Evolutionary conservation across 2,329 filamentous ascomycete genomes (phyloP), one percentile per base, ranked within the genome.

Genomic region (Elsinoe perseae): DNA sequence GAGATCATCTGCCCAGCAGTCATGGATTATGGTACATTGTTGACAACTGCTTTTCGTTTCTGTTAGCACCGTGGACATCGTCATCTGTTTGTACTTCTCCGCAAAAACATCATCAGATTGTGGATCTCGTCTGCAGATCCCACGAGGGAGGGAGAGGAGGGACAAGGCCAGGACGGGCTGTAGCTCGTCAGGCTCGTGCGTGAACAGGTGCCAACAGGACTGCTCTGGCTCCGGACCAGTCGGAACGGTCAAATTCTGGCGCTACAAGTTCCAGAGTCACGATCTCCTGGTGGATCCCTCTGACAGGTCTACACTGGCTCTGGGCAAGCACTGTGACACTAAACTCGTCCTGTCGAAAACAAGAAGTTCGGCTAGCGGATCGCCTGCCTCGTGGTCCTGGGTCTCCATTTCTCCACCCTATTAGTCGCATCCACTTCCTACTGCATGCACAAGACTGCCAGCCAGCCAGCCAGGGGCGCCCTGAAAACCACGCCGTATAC

Each of bases 301-400:
- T 36, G 32, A 36, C 5, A 36, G 32, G 32, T 14, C n/a, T 36
- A 9, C 40, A 16, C 9, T 43, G 18, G 40, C 40, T 43, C 32
- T 36, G n/a, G 12, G 40, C 40, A 43, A 43, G 40, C 18, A 43
- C 40, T 43, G 40, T 23, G 40, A 43, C 40, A 43, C 40, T 43
- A 43, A 43, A 43, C 40, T 44, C 40, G 40, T 44, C 40, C 40
- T 18, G 40, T 43, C 40, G 40, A 43, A 43, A 44, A 44, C 40
- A 44, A 44, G 40, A 36, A 21, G 25, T 52, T 52, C 48, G 48
- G 48, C 48, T 52, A 52, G 48, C 48, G 48, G 28, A 28, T 20
- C 28, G 28, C 28, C n/a, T 38, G 18, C 32, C 48, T 34, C 32
- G 48, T 34, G 32, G 14, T 52, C 28, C 28, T 34, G 32, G 25